phyloP scores from a whole-genome alignment of 805 yeast genomes.

The Allodekkera sacchari region DNA sequence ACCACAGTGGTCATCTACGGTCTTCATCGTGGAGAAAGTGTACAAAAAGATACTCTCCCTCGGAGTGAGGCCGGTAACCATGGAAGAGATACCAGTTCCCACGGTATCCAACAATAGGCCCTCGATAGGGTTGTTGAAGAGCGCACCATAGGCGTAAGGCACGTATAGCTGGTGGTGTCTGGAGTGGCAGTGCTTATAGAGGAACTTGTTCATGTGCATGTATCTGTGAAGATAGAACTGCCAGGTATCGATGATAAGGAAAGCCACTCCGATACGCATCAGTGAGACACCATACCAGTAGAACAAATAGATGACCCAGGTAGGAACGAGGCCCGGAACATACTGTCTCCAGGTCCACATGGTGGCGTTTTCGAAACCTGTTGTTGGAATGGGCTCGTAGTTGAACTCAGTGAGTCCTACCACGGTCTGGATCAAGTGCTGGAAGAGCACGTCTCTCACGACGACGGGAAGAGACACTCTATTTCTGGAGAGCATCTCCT shows the following conservation, averaged over 20 bases:
- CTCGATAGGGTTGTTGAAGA: slow-evolving; percentile 89
- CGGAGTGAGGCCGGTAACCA: slow-evolving; percentile 55
- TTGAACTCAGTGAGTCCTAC: slow-evolving; percentile 51
- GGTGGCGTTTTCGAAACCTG: slow-evolving; percentile 39
- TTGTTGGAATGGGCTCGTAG: slow-evolving; percentile 48
- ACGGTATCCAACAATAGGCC: slow-evolving; percentile 87
- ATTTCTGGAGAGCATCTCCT: slow-evolving; percentile 70
- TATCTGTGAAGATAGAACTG: slow-evolving; percentile 83
- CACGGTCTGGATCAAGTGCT: slow-evolving; percentile 74
- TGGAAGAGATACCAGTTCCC: slow-evolving; percentile 81
- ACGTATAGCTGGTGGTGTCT: slow-evolving; percentile 92
- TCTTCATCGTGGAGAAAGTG: slow-evolving; percentile 88
- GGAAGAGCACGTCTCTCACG: slow-evolving; percentile 70
- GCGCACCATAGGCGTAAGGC: slow-evolving; percentile 95
- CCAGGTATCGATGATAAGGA: slow-evolving; percentile 85
- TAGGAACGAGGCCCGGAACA: slow-evolving; percentile 33
- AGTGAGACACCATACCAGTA: slow-evolving; percentile 61
- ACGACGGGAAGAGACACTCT: slow-evolving; percentile 66
- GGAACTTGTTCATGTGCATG: slow-evolving; percentile 75
- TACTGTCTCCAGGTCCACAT: slow-evolving; percentile 39
- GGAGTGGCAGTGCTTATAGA: slow-evolving; percentile 82
- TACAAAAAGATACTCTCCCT: slow-evolving; percentile 70
- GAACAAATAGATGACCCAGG: slow-evolving; percentile 35
- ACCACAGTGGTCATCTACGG: slow-evolving; percentile 99
- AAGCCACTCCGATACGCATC: slow-evolving; percentile 51